Evolutionary conservation across 768 basidiomycete species (phyloP), one percentile per base, ranked within the genome.

Genomic region (Agaricus bisporus): DNA sequence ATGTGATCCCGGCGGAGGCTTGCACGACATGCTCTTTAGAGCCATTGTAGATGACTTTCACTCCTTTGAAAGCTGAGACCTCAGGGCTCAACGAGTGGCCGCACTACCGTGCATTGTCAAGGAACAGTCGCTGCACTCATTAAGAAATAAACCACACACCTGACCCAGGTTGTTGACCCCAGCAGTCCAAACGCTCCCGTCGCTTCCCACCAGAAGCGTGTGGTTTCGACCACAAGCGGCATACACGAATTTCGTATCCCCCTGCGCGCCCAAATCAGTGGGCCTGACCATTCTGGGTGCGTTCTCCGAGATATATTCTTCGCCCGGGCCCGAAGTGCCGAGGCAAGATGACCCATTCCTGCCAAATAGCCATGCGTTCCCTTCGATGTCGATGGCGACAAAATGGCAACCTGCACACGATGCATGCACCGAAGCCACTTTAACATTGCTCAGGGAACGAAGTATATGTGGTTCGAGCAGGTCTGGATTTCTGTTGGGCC

Each of bases 341-440:
- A 93, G 76, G 41, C 80, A 79, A 53, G 79, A 73, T 54, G 75
- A 83, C 38, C 81, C 82, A 68, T 91, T 92, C 49, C 92, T 83
- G 6, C 95, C 95, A 64, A 95, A 91, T 60, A 98, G 68, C 85
- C 91, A 94, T 8, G 93, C 95, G 37, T 80, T 76, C 6, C 92
- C 93, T 49, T 85, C 78, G 20, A 77, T 60, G 70, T 90, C 88
- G 57, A 94, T 66, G 12, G 75, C 82, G 39, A 93, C 81, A 60
- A 80, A 85, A 64, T 93, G 89, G 63, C 88, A 91, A 6, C 81
- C 81, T 9, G 73, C 78, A 60, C 88, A 89, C 1, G 88, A 86
- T 9, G 88, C 78, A 66, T 94, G 85, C 48, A 94, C 69, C 7
- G 86, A 88, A 18, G 73, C 69, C 9, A 78, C 75, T 64, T 85